phyloP scores from a whole-genome alignment of 2,329 filamentous ascomycete genomes.

The Botrytis tulipae region DNA sequence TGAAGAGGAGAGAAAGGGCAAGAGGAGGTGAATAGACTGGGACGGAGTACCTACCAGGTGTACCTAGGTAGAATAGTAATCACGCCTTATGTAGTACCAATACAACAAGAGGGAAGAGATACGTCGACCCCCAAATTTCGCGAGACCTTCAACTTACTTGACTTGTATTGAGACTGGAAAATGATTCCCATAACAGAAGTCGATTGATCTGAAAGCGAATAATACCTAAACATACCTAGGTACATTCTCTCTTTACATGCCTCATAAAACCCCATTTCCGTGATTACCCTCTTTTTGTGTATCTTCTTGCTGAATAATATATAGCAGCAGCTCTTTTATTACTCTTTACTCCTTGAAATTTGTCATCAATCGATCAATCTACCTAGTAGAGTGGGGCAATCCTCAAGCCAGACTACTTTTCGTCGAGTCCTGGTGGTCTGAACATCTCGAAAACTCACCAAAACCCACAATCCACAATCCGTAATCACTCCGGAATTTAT shows the following conservation, averaged over 20 bases:
- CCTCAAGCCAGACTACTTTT: not conserved
- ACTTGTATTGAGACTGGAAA: not conserved
- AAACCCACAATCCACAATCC: not conserved
- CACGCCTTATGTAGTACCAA: not conserved
- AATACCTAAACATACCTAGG: not conserved
- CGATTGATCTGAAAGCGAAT: not conserved
- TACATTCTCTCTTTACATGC: too few species aligned
- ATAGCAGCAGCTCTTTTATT: not conserved
- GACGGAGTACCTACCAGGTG: not conserved
- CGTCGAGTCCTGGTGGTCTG: too few species aligned
- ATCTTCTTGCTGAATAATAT: not conserved
- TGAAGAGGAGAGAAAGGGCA: not conserved
- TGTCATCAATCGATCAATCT: slow-evolving; percentile 8
- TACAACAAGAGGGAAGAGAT: not conserved
- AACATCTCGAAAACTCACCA: not conserved
- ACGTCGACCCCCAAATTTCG: not conserved
- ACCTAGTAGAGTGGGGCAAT: slow-evolving; percentile 17
- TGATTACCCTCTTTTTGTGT: not conserved
- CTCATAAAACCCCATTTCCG: not conserved
- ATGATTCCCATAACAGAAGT: not conserved
- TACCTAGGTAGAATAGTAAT: not conserved
- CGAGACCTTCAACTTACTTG: not conserved
- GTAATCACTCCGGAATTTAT: slow-evolving; percentile 12
- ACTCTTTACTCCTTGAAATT: not conserved
- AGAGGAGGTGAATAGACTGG: not conserved